Evolutionary conservation across 2,329 filamentous ascomycete genomes (phyloP), one percentile per base, ranked within the genome.

Genomic region (Alternaria arbusti): DNA sequence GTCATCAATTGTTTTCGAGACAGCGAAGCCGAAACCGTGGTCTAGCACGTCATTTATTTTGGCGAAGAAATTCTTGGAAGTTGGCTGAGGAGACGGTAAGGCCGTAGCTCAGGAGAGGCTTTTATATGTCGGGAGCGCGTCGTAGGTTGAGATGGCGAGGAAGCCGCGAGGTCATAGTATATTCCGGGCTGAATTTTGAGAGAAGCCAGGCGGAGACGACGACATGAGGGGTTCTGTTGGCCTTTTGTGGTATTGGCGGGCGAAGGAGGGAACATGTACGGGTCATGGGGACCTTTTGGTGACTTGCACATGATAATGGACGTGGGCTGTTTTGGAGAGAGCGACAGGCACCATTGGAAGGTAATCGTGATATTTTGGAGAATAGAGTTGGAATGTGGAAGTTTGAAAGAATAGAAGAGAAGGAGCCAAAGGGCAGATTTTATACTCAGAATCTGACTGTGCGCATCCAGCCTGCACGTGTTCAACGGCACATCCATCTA

Each of bases 401-500:
- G 36, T 17, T 40, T 17, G 36, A 40, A 40, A 6, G 36, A 40
- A 17, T 9, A 40, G n/a, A 40, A 17, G 15, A 40, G 36, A 40
- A 17, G 36, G 17, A 0, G 36, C 36, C 36, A 40, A 17, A 40
- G 0, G 9, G 15, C 36, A 40, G 36, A 0, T 17, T 40, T 40
- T 40, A 40, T 40, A 40, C 36, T 40, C 36, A 17, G 15, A 40
- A 40, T 17, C 36, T 0, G n/a, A n/a, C 36, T 40, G 36, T 40
- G 36, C 36, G 9, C n/a, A 40, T 40, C 36, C n/a, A 40, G 36
- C 2, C n/a, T n/a, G 36, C 36, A 40, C 36, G 36, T 40, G 36
- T 40, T 17, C n/a, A 40, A 40, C 36, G 36, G 36, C 36, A 40
- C 17, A 40, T 40, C n/a, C 28, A 25, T 52, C 49, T 36, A 36